Evolutionary conservation across 371 early-diverging fungal species (phyloP).

Genomic region (Capniomyces stellatus): DNA sequence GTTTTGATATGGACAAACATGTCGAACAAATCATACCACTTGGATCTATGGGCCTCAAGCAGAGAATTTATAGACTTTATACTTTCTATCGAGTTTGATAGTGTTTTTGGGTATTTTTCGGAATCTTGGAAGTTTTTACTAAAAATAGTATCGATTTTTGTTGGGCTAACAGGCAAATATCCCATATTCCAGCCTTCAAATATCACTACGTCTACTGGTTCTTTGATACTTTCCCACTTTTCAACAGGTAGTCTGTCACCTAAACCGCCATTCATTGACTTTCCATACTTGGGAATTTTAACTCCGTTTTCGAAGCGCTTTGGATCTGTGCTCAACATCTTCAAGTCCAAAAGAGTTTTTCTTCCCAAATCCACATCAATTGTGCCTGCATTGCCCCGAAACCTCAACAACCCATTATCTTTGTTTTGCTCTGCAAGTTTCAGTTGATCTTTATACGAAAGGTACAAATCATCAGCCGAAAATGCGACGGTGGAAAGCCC

Average conservation of each 20-base stretch:
- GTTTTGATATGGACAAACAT: slow-evolving; percentile 56
- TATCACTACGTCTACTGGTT: slow-evolving; percentile 48
- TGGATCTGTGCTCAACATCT: slow-evolving; percentile 4
- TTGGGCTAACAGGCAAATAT: slow-evolving; percentile 38
- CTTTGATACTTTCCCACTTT: slow-evolving; percentile 33
- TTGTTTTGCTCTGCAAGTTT: slow-evolving; percentile 29
- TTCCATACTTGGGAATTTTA: slow-evolving; percentile 61
- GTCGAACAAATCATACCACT: slow-evolving; percentile 45
- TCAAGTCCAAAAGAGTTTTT: slow-evolving; percentile 29
- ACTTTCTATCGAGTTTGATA: slow-evolving; percentile 22
- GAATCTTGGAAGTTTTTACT: background rate
- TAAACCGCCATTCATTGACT: slow-evolving; percentile 44
- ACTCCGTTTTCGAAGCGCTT: slow-evolving; percentile 8
- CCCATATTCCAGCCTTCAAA: slow-evolving; percentile 93
- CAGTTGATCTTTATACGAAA: slow-evolving; percentile 42
- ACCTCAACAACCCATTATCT: slow-evolving; percentile 47
- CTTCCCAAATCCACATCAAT: slow-evolving; percentile 54
- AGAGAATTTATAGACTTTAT: slow-evolving; percentile 31
- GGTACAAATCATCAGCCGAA: slow-evolving; percentile 80
- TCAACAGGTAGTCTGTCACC: slow-evolving; percentile 53
- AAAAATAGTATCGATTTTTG: slow-evolving; percentile 12
- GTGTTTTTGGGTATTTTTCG: slow-evolving; percentile 11
- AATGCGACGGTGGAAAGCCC: slow-evolving; percentile 31
- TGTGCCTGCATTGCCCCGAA: slow-evolving; percentile 75
- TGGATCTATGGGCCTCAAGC: slow-evolving; percentile 31